A percentile compares a stretch with the other conserved stretches of the same genome.
phyloP scores from a whole-genome alignment of 495 filamentous ascomycete species.

The Clohesyomyces aquaticus region DNA sequence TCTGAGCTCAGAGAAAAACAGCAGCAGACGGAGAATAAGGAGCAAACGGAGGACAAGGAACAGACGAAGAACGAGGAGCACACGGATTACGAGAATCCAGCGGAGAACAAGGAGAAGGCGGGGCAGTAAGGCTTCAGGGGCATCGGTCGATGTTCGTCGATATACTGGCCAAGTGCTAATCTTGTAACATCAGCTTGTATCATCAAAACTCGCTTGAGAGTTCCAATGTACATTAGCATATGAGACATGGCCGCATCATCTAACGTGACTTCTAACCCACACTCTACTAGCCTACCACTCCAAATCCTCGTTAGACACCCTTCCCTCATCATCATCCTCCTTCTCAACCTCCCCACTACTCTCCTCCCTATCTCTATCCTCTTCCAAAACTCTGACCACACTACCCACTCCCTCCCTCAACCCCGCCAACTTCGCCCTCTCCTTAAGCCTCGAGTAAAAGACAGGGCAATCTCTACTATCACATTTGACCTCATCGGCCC shows the following conservation, averaged over 20 bases:
- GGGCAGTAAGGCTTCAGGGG: too few relatives aligned
- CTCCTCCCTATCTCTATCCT: constrained; percentile 14
- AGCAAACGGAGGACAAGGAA: not conserved
- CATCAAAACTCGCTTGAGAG: too few relatives aligned
- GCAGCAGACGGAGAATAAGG: not conserved
- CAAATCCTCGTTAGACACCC: constrained; percentile 8
- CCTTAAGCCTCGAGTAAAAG: constrained; percentile 82
- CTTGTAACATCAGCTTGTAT: too few relatives aligned
- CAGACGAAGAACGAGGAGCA: too few relatives aligned
- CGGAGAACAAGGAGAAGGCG: too few relatives aligned
- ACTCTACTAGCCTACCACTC: constrained; percentile 17
- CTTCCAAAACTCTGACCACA: constrained; percentile 44
- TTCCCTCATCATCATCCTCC: not conserved
- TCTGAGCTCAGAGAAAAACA: constrained; percentile 22
- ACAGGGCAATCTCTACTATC: constrained; percentile 92
- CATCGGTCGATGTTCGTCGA: too few relatives aligned
- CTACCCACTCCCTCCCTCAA: constrained; percentile 51
- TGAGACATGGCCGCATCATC: too few relatives aligned
- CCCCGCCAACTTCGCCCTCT: constrained; percentile 62
- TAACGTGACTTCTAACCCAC: too few relatives aligned
- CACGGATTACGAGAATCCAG: too few relatives aligned
- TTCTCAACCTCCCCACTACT: not conserved
- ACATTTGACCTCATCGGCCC: constrained; percentile 76
- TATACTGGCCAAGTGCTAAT: too few relatives aligned
- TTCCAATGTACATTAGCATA: too few relatives aligned